phyloP scores from a whole-genome alignment of 106 monocot species.

The Cymbidium sinense region DNA sequence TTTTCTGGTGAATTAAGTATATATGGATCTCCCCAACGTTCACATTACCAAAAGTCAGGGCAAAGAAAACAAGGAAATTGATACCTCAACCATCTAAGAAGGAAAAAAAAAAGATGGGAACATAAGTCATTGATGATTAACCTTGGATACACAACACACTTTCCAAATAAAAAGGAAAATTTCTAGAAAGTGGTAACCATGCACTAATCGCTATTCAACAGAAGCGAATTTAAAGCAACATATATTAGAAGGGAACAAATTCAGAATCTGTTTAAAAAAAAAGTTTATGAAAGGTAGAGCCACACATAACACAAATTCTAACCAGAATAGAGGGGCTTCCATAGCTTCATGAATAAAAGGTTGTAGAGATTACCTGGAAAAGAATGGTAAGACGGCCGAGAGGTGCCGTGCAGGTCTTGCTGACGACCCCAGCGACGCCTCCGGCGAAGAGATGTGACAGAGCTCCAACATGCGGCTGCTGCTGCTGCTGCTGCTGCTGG shows the following conservation, averaged over 20 bases:
- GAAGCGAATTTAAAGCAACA: neutral
- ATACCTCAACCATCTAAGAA: neutral
- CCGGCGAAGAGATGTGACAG: slow-evolving; percentile 65
- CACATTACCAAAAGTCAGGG: neutral
- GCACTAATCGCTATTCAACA: neutral
- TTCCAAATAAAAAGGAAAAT: neutral
- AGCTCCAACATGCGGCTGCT: slow-evolving; percentile 57
- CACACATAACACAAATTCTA: neutral
- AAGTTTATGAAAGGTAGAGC: too few relatives aligned
- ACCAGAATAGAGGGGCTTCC: neutral
- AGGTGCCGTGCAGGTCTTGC: slow-evolving; percentile 99
- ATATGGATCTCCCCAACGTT: neutral
- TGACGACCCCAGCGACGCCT: slow-evolving; percentile 86
- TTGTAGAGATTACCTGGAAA: slow-evolving; percentile 53
- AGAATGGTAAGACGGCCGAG: slow-evolving; percentile 96
- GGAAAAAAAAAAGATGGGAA: neutral
- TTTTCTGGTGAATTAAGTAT: neutral
- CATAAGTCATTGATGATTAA: neutral
- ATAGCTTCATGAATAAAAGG: neutral
- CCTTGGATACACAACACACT: neutral
- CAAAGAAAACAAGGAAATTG: neutral
- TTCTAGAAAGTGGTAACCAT: neutral
- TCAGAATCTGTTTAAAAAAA: neutral
- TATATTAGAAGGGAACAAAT: neutral
- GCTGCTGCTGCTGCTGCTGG: slow-evolving; percentile 40